A percentile compares a stretch with the other conserved stretches of the same genome.
phyloP scores from a whole-genome alignment of 495 filamentous ascomycete genomes.

The Astrocystis sublimbata region DNA sequence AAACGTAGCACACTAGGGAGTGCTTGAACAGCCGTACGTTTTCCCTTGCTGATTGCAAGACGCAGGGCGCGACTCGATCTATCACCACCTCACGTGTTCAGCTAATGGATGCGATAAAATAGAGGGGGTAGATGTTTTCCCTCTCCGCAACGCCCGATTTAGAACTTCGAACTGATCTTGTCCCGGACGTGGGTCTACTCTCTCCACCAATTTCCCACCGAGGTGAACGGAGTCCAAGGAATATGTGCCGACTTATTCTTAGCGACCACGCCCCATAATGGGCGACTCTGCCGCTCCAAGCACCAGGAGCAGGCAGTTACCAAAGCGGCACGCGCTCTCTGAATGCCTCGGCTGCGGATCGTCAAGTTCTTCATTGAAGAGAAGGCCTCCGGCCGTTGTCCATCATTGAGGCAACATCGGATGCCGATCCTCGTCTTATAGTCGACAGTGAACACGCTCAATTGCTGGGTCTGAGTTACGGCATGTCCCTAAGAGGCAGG shows the following conservation, averaged over 20 bases:
- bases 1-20: neutral
- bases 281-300: neutral
- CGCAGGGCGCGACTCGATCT: neutral
- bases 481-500: slow-evolving; percentile 9
- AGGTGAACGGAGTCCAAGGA: neutral
- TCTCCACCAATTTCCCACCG: neutral
- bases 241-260: neutral
- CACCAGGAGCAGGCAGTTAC: neutral
- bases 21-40: neutral
- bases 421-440: slow-evolving; percentile 14
- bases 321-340: neutral
- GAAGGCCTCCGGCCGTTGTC: neutral
- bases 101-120: neutral
- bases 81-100: neutral
- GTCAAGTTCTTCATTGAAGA: neutral
- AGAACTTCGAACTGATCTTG: neutral
- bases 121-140: neutral
- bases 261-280: neutral
- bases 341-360: neutral
- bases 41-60: neutral
- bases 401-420: slow-evolving; percentile 5
- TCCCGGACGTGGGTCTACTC: neutral
- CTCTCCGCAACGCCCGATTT: neutral
- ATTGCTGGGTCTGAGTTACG: neutral
- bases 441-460: neutral